These are phyloP conservation scores for Curvularia eragrostidis DNA, from an alignment of 2,329 filamentous ascomycete species.

Conservation along the genomic window DNA sequence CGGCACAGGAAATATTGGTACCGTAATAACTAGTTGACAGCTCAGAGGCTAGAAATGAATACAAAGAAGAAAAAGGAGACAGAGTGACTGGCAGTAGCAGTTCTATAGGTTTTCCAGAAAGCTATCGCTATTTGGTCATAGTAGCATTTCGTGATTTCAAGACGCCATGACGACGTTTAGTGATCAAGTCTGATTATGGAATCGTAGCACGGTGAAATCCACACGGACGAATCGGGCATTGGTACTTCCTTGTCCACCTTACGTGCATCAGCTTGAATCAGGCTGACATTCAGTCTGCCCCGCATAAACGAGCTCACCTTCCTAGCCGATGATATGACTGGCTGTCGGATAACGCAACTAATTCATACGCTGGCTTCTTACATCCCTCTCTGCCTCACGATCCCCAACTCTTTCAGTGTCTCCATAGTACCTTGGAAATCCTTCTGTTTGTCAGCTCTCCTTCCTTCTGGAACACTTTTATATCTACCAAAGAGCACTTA, in stretches of 20 bases:
- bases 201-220: neutral
- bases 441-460: neutral
- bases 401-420: slow-evolving; percentile 1
- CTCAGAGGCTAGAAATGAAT: too few relatives aligned
- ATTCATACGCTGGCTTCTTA: too few relatives aligned
- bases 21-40: neutral
- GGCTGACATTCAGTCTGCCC: neutral
- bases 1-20: too few relatives aligned
- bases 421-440: slow-evolving; percentile 5
- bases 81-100: neutral
- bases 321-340: too few relatives aligned
- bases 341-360: neutral
- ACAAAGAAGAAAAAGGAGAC: neutral
- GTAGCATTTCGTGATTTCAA: neutral
- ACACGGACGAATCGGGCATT: neutral
- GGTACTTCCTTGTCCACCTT: neutral
- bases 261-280: neutral
- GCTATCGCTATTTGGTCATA: neutral
- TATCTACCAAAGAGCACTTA: neutral
- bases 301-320: neutral
- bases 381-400: slow-evolving; percentile 1
- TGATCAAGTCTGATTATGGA: neutral
- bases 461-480: neutral
- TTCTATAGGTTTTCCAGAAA: neutral
- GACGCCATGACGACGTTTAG: neutral